Evolutionary conservation across 208 protist genomes (phyloP).

Genomic region (Leishmania lainsoni): DNA sequence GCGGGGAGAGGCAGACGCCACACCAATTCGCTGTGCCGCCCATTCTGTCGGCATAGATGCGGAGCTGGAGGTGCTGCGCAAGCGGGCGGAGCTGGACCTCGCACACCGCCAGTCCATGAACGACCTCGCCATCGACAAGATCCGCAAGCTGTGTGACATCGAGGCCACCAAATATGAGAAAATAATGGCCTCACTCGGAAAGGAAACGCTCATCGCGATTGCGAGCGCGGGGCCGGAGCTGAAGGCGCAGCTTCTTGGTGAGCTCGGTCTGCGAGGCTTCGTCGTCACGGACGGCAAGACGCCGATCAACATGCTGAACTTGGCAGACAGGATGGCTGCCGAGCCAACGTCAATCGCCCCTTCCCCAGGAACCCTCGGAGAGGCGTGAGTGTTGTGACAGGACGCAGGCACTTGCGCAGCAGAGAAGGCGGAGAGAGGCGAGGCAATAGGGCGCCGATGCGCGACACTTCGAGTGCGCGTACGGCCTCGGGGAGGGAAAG

Average conservation of each 20-base stretch:
- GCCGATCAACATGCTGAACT: slow-evolving; percentile 90
- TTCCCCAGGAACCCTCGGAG: neutral
- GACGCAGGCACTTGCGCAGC: neutral
- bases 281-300: slow-evolving; percentile 83
- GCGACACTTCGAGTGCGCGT: neutral
- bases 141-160: slow-evolving; percentile 57
- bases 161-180: slow-evolving; percentile 72
- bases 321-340: slow-evolving; percentile 50
- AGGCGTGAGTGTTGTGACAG: neutral
- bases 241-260: slow-evolving; percentile 69
- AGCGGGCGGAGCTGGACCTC: slow-evolving; percentile 72
- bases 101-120: slow-evolving; percentile 65
- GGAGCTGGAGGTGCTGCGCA: slow-evolving; percentile 57
- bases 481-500: neutral
- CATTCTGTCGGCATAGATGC: slow-evolving; percentile 47
- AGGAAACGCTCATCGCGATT: slow-evolving; percentile 86
- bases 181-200: slow-evolving; percentile 86
- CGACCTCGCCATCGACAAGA: slow-evolving; percentile 76
- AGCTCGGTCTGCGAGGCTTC: slow-evolving; percentile 83
- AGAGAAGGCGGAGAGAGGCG: neutral
- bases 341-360: neutral
- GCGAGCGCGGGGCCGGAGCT: slow-evolving; percentile 91
- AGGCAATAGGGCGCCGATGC: neutral
- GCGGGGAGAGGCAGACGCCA: slow-evolving; percentile 54
- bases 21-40: slow-evolving; percentile 51